Evolutionary conservation across 1,284 basidiomycete species (phyloP).

Genomic region (Ganoderma lingzhi): DNA sequence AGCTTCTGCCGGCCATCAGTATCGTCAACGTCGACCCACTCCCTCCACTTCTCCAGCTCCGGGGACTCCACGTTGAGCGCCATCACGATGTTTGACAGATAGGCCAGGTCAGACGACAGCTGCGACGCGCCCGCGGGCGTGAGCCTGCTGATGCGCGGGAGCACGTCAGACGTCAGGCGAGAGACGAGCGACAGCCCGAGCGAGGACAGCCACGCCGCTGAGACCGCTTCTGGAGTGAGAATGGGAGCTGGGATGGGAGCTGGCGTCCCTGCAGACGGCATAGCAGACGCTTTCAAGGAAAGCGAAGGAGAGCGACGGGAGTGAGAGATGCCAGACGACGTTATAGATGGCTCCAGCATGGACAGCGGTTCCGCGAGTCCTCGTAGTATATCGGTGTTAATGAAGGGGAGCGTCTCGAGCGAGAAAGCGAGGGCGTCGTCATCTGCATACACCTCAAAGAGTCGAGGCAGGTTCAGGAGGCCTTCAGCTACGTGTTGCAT

Average conservation of each 20-base stretch:
- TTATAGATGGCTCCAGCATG: constrained; percentile 37
- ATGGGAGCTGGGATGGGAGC: constrained; percentile 38
- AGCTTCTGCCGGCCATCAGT: constrained; percentile 56
- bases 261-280: constrained; percentile 24
- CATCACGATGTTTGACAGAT: constrained; percentile 90
- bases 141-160: constrained; percentile 70
- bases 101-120: constrained; percentile 87
- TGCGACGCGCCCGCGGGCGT: constrained; percentile 79
- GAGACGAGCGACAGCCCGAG: constrained; percentile 83
- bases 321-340: constrained; percentile 41
- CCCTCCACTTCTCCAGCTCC: constrained; percentile 79
- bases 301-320: constrained; percentile 43
- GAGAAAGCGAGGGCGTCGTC: constrained; percentile 93
- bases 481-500: constrained; percentile 93
- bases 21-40: constrained; percentile 66
- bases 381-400: constrained; percentile 67
- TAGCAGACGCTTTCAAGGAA: constrained; percentile 44
- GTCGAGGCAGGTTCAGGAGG: constrained; percentile 88
- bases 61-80: constrained; percentile 89
- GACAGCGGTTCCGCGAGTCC: constrained; percentile 49
- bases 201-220: constrained; percentile 90
- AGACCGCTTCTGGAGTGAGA: constrained; percentile 78
- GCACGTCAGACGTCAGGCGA: constrained; percentile 72
- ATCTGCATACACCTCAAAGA: constrained; percentile 95
- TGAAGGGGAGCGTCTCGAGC: constrained; percentile 80